A percentile compares a stretch with the other conserved stretches of the same genome.
Conservation (phyloP, 176 grass and related monocot genomes). For the Panicum miliaceum region DNA sequence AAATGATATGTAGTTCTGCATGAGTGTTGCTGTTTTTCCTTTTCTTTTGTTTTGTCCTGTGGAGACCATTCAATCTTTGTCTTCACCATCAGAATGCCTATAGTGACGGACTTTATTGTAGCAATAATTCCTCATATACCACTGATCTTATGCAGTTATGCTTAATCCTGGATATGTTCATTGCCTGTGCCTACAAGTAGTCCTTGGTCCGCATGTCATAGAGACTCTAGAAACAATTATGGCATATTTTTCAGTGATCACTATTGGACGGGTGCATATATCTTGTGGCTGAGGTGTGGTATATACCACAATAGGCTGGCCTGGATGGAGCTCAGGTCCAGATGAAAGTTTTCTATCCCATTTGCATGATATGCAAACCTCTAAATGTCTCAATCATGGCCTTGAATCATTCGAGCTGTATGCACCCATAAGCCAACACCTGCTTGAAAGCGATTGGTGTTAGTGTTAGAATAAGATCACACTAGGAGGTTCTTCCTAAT, state of each 20-base stretch:
- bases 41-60: not conserved
- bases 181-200: not conserved
- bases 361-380: slow-evolving; percentile 4
- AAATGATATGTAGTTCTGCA: slow-evolving; percentile 5
- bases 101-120: not conserved
- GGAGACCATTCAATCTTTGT: slow-evolving; percentile 1
- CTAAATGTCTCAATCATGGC: slow-evolving; percentile 1
- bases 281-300: slow-evolving; percentile 10
- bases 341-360: slow-evolving; percentile 21
- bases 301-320: not conserved
- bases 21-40: not conserved
- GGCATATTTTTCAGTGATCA: not conserved
- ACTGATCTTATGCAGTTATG: not conserved
- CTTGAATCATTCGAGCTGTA: slow-evolving; percentile 34
- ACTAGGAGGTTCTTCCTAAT: not conserved
- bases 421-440: slow-evolving; percentile 5
- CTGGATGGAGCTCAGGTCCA: slow-evolving; percentile 1
- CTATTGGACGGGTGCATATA: not conserved
- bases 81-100: not conserved
- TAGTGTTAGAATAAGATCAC: not conserved
- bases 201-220: not conserved
- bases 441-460: slow-evolving; percentile 15
- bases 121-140: not conserved
- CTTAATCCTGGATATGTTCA: not conserved
- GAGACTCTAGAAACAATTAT: not conserved